Base-by-base conservation (phyloP, 257 asterid genomes). In the Salvia rosmarinus region DNA sequence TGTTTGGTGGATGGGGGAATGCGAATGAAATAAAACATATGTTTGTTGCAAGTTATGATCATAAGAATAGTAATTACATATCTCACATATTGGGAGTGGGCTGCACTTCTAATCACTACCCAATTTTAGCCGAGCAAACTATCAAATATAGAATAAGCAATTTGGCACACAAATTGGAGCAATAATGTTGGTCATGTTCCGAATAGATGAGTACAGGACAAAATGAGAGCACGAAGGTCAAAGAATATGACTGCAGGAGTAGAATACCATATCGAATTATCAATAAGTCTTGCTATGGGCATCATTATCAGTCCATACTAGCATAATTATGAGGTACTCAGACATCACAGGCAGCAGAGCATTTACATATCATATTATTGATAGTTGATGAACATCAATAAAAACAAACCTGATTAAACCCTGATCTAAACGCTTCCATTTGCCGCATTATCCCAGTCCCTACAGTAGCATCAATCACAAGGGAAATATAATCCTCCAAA, bases 351-450 rank as follows among this genome's bases (percentile, higher is more conserved):
- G 4, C n/a, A 42, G 56, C 42, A 64, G 56, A 42, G 70, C 10
- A 44, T 6, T 28, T 43, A 55, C 58, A 68, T 3, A 39, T 49
- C 13, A 46, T 34, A 68, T 56, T 34, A 68, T 56, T 51, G 59
- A 32, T 74, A 46, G 69, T 64, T 7, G 14, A 42, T 37, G 25
- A 67, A 51, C 49, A 69, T 4, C 30, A 59, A 54, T 13, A 67
- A 47, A 67, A 50, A 9, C 76, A 69, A 59, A 86, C 99, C 98
- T 95, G 98, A 84, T 86, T 92, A 82, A 92, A 95, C 62, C 99
- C 99, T 68, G 95, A 83, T 95, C 94, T 87, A 82, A 91, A 95
- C 37, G 99, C 97, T 73, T 95, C 99, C 78, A 86, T 71, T 77
- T 91, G 98, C 66, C 96, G 91, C 80, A 58, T 72, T 70, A 95